Base-by-base conservation (phyloP, 2,329 filamentous ascomycete species). In the Fusarium xyrophilum region DNA sequence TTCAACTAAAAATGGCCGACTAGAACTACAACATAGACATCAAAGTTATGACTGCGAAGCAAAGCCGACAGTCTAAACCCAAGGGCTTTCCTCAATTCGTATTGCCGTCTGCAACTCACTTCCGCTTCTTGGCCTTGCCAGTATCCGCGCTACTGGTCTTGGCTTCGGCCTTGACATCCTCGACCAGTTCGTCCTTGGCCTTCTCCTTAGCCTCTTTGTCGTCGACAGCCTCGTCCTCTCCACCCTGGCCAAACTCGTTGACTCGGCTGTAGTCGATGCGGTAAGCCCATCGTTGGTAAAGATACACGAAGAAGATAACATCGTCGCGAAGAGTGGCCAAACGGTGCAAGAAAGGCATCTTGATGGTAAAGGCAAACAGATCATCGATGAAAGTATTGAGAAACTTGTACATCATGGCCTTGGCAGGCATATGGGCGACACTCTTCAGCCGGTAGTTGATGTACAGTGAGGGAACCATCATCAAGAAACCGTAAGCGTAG, bases 321-420 rank as follows among this genome's bases (percentile, higher is more conserved):
- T 99, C 96, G 78, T 99, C 96, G 64, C 96, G 87, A 68, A 99
- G 86, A 1, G 96, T 98, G 1, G 96, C 93, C 52, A 99, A 84
- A 19, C 96, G 89, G 80, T 99, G 96, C 53, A 99, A 85, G 67
- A 94, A 88, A 1, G 96, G 96, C 96, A 99, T 99, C 83, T 98
- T 98, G 83, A 99, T 97, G 39, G 96, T 99, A 76, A 98, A 99
- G 4, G 96, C 96, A 76, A 99, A 99, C 33, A 99, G 84, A 77
- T 99, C 96, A 80, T 99, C 96, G 78, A 99, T 98, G 79, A 99
- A 99, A 8, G 96, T 98, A 83, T 98, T 97, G 70, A 98, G 83
- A 81, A 97, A 97, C 82, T 98, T 97, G 87, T 97, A 97, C 79
- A 90, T 95, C 93, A 99, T 96, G 48, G 96, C 93, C 82, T 93